Percentiles rank a stretch among this genome's conserved stretches.
Evolutionary conservation across 2,329 filamentous ascomycete genomes (phyloP).

Genomic region (Drechslera avenae): DNA sequence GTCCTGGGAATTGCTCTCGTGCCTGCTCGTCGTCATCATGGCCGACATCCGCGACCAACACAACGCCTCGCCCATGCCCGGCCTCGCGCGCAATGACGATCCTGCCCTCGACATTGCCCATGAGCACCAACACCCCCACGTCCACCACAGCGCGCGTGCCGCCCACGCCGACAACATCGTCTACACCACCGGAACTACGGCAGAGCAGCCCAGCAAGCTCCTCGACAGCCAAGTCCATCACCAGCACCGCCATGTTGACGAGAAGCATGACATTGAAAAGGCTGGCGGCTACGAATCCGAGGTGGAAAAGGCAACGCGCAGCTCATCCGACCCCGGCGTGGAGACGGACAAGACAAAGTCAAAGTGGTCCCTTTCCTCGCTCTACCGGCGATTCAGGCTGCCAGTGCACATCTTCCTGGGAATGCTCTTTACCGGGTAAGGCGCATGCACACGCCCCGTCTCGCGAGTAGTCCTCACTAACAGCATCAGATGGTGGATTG

Average conservation of each 20-base stretch:
- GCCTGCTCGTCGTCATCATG: conserved; percentile 36
- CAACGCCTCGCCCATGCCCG: conserved; percentile 43
- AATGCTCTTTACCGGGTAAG: conserved; percentile 60
- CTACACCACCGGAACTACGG: conserved; percentile 46
- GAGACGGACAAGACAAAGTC: conserved; percentile 27
- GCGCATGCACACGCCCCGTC: conserved; percentile 7
- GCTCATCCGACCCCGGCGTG: conserved; percentile 30
- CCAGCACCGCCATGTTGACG: conserved; percentile 35
- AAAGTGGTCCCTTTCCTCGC: conserved; percentile 21
- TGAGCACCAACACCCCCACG: conserved; percentile 48
- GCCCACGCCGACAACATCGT: conserved; percentile 37
- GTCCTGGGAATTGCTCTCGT: conserved; percentile 37
- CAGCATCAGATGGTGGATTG: conserved; percentile 71
- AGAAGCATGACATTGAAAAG: conserved; percentile 42
- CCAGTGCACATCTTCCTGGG: conserved; percentile 51
- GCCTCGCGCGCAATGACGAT: conserved; percentile 42
- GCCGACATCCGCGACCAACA: conserved; percentile 38
- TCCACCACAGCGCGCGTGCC: conserved; percentile 45
- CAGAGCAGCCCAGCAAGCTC: conserved; percentile 38
- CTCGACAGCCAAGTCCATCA: conserved; percentile 50
- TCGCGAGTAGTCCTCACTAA: conserved; percentile 24
- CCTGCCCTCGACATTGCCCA: conserved; percentile 45
- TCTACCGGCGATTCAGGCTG: conserved; percentile 51
- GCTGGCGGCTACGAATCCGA: conserved; percentile 43
- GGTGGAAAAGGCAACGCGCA: conserved; percentile 48